phyloP scores from a whole-genome alignment of 805 yeast species.

The Yamadazyma nakazawae region DNA sequence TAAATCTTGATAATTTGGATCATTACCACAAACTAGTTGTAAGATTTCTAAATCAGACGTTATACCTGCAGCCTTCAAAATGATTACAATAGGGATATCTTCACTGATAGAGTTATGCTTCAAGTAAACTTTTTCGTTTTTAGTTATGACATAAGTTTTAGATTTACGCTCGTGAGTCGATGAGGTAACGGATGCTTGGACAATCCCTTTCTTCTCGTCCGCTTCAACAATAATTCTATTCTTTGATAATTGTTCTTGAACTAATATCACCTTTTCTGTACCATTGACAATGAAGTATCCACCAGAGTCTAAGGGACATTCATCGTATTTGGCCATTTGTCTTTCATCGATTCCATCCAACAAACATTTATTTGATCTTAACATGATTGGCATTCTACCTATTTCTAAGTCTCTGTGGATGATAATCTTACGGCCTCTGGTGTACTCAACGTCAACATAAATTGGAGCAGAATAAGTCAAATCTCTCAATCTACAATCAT shows the following conservation, averaged over 20 bases:
- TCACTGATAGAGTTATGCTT: constrained; percentile 95
- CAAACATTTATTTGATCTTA: constrained; percentile 88
- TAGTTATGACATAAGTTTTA: constrained; percentile 91
- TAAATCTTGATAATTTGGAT: constrained; percentile 83
- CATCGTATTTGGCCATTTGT: constrained; percentile 84
- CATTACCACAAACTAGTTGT: constrained; percentile 90
- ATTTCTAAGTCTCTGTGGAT: constrained; percentile 88
- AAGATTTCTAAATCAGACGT: constrained; percentile 89
- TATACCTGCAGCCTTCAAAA: constrained; percentile 91
- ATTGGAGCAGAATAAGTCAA: constrained; percentile 94
- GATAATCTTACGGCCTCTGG: constrained; percentile 89
- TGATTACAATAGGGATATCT: constrained; percentile 91
- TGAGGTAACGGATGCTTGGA: constrained; percentile 96
- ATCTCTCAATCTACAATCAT: constrained; percentile 92
- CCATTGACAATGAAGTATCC: constrained; percentile 98
- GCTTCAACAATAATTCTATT: constrained; percentile 98
- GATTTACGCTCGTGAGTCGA: constrained; percentile 98
- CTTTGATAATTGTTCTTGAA: constrained; percentile 94
- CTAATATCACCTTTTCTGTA: constrained; percentile 93
- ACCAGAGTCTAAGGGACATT: constrained; percentile 98
- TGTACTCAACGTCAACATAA: constrained; percentile 94
- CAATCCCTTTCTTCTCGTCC: constrained; percentile 89
- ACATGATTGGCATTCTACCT: constrained; percentile 99
- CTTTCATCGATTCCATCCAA: constrained; percentile 72
- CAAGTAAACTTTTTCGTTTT: constrained; percentile 81